These are phyloP conservation scores for Trichophyton mentagrophytes DNA, from an alignment of 2,329 filamentous ascomycete species.

Conservation along the genomic window DNA sequence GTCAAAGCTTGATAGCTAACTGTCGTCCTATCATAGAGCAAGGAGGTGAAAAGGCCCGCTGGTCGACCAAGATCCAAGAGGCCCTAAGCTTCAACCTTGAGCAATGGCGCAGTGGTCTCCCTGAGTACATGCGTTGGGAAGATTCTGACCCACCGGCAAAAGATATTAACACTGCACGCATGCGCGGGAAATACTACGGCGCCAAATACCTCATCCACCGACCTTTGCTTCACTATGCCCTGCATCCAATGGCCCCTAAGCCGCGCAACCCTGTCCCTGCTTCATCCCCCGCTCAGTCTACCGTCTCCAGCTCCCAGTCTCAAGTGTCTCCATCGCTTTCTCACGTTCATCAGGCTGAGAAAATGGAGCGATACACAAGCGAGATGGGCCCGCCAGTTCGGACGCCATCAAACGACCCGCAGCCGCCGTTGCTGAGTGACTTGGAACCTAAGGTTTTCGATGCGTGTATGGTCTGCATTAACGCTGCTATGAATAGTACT, in stretches of 20 bases:
- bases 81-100: slow-evolving; percentile 38
- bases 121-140: slow-evolving; percentile 44
- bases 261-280: slow-evolving; percentile 13
- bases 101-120: slow-evolving; percentile 42
- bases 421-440: slow-evolving; percentile 20
- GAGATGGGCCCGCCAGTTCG: slow-evolving; percentile 24
- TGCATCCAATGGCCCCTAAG: slow-evolving; percentile 35
- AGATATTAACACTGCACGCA: slow-evolving; percentile 68
- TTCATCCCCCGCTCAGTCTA: slow-evolving; percentile 23
- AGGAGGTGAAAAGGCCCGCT: slow-evolving; percentile 19
- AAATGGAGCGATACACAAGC: slow-evolving; percentile 20
- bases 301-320: slow-evolving; percentile 19
- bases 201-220: slow-evolving; percentile 81
- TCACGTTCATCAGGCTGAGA: slow-evolving; percentile 20
- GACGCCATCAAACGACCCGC: slow-evolving; percentile 11
- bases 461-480: slow-evolving; percentile 50
- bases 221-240: slow-evolving; percentile 54
- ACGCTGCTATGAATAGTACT: slow-evolving; percentile 72
- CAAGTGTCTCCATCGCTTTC: slow-evolving; percentile 26
- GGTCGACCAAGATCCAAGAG: slow-evolving; percentile 29
- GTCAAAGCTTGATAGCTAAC: neutral
- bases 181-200: slow-evolving; percentile 91
- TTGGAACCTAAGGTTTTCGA: slow-evolving; percentile 39
- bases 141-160: slow-evolving; percentile 57
- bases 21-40: neutral